Base-by-base conservation (phyloP, 495 filamentous ascomycete genomes). In the Astrothelium subdiscretum region DNA sequence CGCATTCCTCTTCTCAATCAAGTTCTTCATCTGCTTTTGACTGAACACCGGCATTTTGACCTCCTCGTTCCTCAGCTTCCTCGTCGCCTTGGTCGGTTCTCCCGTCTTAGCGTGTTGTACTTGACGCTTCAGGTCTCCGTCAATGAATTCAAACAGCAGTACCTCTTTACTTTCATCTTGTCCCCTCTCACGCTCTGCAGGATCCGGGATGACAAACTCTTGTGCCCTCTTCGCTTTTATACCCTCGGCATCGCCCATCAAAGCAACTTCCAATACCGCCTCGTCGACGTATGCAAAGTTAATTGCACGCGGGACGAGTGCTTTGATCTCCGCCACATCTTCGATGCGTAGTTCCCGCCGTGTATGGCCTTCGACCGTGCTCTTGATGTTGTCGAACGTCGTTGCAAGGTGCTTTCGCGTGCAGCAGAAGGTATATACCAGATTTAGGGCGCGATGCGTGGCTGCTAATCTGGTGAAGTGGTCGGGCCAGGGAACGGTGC, bases 341-440 rank as follows among this genome's bases (percentile, higher is more conserved):
- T 87, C 84, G 15, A 92, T 72, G 0, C 75, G 74, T 44, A 97
- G 74, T 31, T 83, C 76, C 31, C 83, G 81, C 67, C 89, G 87
- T 57, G 83, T 88, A 70, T 96, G 90, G 1, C 79, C 82, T 73
- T 97, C 91, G 0, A 97, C 92, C 0, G 94, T 84, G 0, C 83
- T 79, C 65, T 86, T 89, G 59, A 98, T 87, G 43, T 85, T 96
- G 26, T 92, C 86, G 68, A 96, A 91, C 0, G 95, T 96, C 0
- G 94, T 97, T 0, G 86, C 86, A 8, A 97, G 77, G 64, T 96
- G 90, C 70, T 95, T 95, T 10, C 95, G 85, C 8, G 92, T 92
- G 69, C 85, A 92, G 73, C 88, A 91, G 73, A 98, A 97, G 0
- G 94, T 97, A 68, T 89, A 95, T 6, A 97, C 90, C 3, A 97